Evolutionary conservation across 352 stramenopile genomes (phyloP).

Genomic region (Thraustochytrium aureum): DNA sequence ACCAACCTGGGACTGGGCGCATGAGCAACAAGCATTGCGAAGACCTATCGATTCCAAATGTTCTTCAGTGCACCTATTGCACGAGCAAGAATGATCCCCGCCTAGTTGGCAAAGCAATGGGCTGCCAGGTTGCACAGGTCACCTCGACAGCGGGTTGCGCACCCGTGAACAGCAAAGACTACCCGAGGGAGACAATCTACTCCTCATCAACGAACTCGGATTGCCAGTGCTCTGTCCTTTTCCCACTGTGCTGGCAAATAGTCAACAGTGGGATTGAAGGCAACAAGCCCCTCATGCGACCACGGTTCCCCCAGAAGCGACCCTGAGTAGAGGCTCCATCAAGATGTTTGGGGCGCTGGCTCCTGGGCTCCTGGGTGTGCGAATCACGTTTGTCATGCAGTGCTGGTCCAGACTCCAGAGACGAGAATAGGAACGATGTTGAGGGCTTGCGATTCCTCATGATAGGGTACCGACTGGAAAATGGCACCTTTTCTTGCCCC

Average conservation of each 20-base stretch:
- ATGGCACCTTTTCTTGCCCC: too few relatives aligned
- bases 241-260: background rate
- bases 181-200: background rate
- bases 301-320: too few relatives aligned
- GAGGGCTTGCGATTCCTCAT: too few relatives aligned
- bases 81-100: background rate
- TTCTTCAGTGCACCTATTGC: background rate
- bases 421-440: too few relatives aligned
- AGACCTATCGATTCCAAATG: background rate
- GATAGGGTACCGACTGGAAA: too few relatives aligned
- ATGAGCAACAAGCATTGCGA: background rate
- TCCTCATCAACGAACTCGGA: background rate
- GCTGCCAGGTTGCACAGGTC: background rate
- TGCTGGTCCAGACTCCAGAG: too few relatives aligned
- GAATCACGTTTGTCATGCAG: too few relatives aligned
- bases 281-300: too few relatives aligned
- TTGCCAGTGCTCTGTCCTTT: background rate
- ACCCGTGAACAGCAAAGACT: background rate
- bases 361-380: too few relatives aligned
- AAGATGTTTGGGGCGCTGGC: too few relatives aligned
- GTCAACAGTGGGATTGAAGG: too few relatives aligned
- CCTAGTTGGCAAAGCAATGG: background rate
- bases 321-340: too few relatives aligned
- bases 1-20: background rate
- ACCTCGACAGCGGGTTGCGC: background rate